A percentile compares a stretch with the other conserved stretches of the same genome.
phyloP scores from a whole-genome alignment of 169 alveolate species.

The Plasmodium malariae region DNA sequence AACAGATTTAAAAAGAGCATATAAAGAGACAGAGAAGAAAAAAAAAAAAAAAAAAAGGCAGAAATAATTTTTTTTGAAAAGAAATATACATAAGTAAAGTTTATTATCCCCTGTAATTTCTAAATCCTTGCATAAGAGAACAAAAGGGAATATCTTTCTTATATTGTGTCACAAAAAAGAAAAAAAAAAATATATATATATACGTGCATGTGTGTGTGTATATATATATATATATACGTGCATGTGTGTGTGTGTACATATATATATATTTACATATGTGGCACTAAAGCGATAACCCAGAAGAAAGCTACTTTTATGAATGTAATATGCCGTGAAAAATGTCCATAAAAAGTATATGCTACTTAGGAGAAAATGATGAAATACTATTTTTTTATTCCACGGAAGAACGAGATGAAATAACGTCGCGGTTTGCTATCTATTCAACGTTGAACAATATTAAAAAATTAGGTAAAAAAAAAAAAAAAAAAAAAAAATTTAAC shows the following conservation, averaged over 20 bases:
- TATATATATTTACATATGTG: neutral
- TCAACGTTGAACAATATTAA: slow-evolving; percentile 38
- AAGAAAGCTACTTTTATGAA: neutral
- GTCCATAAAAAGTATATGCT: slow-evolving; percentile 64
- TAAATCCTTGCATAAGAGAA: too few species aligned
- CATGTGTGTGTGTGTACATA: neutral
- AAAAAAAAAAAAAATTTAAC: neutral
- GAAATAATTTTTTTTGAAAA: too few species aligned
- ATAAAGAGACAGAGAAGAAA: too few species aligned
- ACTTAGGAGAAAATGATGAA: slow-evolving; percentile 50
- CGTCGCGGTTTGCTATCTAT: slow-evolving; percentile 42
- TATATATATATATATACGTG: neutral
- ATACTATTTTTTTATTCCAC: slow-evolving; percentile 54
- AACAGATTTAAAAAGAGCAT: too few species aligned
- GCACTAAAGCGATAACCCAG: too few species aligned
- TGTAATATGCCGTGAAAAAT: neutral
- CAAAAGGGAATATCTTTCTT: too few species aligned
- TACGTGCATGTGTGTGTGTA: neutral
- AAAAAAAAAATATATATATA: too few species aligned
- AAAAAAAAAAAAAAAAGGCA: too few species aligned
- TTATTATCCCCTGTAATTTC: too few species aligned
- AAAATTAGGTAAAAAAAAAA: slow-evolving; percentile 25
- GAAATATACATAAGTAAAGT: too few species aligned
- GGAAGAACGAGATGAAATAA: slow-evolving; percentile 50
- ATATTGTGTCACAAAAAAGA: too few species aligned